Percentiles rank a stretch among this genome's conserved stretches.
phyloP scores from a whole-genome alignment of 768 basidiomycete genomes.

The Boletellus ananas region DNA sequence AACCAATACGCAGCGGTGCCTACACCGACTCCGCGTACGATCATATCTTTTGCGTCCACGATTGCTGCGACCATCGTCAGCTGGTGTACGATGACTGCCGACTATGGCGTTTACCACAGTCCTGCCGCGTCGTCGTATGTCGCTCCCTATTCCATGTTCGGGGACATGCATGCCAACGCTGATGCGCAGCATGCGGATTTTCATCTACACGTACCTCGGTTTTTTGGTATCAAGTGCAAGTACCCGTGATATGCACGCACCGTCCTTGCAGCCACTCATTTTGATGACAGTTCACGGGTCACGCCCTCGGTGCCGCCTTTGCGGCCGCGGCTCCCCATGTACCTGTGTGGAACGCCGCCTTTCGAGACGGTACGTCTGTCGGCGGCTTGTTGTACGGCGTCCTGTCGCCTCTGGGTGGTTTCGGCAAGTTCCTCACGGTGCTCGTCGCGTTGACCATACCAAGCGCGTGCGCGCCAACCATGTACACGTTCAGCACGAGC shows the following conservation, averaged over 20 bases:
- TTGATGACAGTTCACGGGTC: slow-evolving; percentile 32
- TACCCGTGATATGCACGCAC: background rate
- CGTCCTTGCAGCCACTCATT: background rate
- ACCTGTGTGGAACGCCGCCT: slow-evolving; percentile 38
- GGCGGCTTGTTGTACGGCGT: slow-evolving; percentile 43
- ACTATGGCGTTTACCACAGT: slow-evolving; percentile 48
- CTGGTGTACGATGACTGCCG: slow-evolving; percentile 42
- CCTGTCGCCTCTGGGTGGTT: slow-evolving; percentile 38
- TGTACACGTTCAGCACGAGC: slow-evolving; percentile 52
- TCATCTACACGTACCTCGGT: slow-evolving; percentile 45
- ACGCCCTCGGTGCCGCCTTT: slow-evolving; percentile 45
- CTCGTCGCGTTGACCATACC: slow-evolving; percentile 52
- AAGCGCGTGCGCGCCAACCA: slow-evolving; percentile 55
- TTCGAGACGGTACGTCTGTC: slow-evolving; percentile 39
- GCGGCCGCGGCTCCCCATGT: slow-evolving; percentile 38
- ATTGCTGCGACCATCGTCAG: slow-evolving; percentile 43
- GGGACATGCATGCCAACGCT: background rate
- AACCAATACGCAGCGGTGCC: slow-evolving; percentile 37
- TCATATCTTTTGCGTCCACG: slow-evolving; percentile 45
- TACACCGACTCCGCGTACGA: slow-evolving; percentile 30
- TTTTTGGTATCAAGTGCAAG: slow-evolving; percentile 41
- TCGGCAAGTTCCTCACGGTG: slow-evolving; percentile 46
- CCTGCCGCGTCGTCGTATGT: slow-evolving; percentile 57
- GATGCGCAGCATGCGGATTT: slow-evolving; percentile 33
- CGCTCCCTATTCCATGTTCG: background rate